These are phyloP conservation scores for Sugiyamaella smithiae DNA, from an alignment of 805 yeast species.

Conservation along the genomic window DNA sequence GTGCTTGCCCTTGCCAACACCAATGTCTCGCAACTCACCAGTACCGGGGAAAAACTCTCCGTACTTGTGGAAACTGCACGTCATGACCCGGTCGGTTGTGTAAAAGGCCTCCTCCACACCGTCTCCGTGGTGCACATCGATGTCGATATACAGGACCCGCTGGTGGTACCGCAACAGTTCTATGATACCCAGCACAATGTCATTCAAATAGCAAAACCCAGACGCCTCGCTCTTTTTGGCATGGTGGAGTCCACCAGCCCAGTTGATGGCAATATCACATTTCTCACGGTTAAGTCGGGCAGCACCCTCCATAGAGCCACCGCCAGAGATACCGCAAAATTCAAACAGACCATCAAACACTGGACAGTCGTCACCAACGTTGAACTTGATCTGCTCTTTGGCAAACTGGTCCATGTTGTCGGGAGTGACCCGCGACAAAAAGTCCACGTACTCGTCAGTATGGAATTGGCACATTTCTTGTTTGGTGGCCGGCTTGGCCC, in stretches of 20 bases:
- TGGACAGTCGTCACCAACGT: slow-evolving; percentile 96
- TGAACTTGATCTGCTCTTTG: slow-evolving; percentile 86
- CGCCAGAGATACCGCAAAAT: slow-evolving; percentile 83
- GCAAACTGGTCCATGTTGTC: slow-evolving; percentile 84
- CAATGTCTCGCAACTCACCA: slow-evolving; percentile 85
- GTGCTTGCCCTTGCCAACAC: slow-evolving; percentile 85
- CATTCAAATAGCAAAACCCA: slow-evolving; percentile 94
- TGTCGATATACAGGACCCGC: slow-evolving; percentile 88
- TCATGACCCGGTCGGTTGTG: slow-evolving; percentile 93
- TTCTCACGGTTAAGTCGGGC: slow-evolving; percentile 79
- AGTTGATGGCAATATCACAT: slow-evolving; percentile 92
- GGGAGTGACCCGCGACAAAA: slow-evolving; percentile 84
- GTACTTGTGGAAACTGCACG: slow-evolving; percentile 91
- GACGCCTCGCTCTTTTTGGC: slow-evolving; percentile 93
- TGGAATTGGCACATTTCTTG: slow-evolving; percentile 99
- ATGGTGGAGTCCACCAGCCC: slow-evolving; percentile 96
- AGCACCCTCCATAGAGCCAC: slow-evolving; percentile 87
- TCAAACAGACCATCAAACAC: slow-evolving; percentile 94
- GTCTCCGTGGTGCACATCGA: slow-evolving; percentile 95
- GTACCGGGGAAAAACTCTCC: slow-evolving; percentile 98
- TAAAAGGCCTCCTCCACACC: slow-evolving; percentile 98
- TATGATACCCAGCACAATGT: slow-evolving; percentile 84
- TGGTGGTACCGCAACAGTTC: slow-evolving; percentile 86
- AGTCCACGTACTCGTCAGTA: slow-evolving; percentile 95
- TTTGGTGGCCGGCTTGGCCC: slow-evolving; percentile 96